phyloP scores from a whole-genome alignment of 768 basidiomycete genomes.

The Pulveroboletus sp. region DNA sequence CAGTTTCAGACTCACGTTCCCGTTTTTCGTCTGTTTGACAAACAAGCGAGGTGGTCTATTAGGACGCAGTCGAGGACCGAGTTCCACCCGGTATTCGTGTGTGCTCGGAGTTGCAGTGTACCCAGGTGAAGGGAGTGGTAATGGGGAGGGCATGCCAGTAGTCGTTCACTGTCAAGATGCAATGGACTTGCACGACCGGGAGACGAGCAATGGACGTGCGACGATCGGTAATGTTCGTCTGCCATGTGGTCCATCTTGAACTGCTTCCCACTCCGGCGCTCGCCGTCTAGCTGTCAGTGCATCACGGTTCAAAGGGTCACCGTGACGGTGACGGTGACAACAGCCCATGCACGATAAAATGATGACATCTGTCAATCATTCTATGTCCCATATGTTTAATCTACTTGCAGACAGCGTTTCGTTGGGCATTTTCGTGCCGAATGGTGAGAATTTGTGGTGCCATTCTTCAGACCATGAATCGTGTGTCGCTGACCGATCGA shows the following conservation, averaged over 20 bases:
- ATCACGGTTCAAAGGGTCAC: no score
- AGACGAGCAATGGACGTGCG: slow-evolving; percentile 20
- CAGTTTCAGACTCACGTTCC: slow-evolving; percentile 49
- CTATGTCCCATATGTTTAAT: background rate
- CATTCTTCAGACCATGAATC: slow-evolving; percentile 5
- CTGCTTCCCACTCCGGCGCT: slow-evolving; percentile 34
- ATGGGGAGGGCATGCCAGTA: slow-evolving; percentile 46
- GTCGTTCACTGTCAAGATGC: slow-evolving; percentile 18
- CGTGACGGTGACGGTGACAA: no score
- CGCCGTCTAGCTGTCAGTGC: no score
- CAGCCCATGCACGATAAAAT: no score
- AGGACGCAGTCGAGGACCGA: slow-evolving; percentile 36
- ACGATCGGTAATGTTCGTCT: slow-evolving; percentile 9
- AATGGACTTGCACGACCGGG: background rate
- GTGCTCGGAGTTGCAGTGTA: slow-evolving; percentile 54
- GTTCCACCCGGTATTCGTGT: slow-evolving; percentile 51
- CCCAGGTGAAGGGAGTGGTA: slow-evolving; percentile 38
- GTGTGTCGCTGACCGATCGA: slow-evolving; percentile 14
- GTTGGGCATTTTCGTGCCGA: background rate
- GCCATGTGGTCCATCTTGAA: slow-evolving; percentile 27
- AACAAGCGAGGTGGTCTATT: slow-evolving; percentile 45
- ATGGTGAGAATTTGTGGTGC: background rate
- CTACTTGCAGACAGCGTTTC: background rate
- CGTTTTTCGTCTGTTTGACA: slow-evolving; percentile 56
- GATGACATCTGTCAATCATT: no score